These are phyloP conservation scores for Helianthus tuberosus DNA, from an alignment of 129 eudicot species.

Conservation along the genomic window DNA sequence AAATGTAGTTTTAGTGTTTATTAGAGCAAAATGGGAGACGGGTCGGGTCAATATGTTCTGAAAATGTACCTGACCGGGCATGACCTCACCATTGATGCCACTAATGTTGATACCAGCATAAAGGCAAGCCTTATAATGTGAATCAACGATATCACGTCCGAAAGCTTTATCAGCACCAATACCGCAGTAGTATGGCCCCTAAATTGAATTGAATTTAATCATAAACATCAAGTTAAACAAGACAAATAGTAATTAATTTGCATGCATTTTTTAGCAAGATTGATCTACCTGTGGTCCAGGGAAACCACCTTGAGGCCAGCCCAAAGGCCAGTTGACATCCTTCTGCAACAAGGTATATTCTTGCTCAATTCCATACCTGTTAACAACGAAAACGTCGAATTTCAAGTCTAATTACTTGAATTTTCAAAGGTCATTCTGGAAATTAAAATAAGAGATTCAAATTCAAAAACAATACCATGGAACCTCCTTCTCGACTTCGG, in stretches of 20 bases:
- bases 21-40: background rate
- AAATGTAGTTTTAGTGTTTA: background rate
- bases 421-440: background rate
- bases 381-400: background rate
- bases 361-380: slow-evolving; percentile 92
- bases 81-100: slow-evolving; percentile 95
- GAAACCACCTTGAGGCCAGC: slow-evolving; percentile 86
- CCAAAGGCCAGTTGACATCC: slow-evolving; percentile 78
- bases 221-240: background rate
- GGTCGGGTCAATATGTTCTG: background rate
- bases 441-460: background rate
- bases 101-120: slow-evolving; percentile 87
- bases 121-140: slow-evolving; percentile 89
- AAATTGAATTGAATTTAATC: background rate
- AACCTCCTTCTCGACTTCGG: slow-evolving; percentile 77
- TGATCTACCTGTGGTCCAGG: slow-evolving; percentile 82
- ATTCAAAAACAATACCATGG: slow-evolving; percentile 57
- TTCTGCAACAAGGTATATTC: slow-evolving; percentile 82
- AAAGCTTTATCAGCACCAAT: slow-evolving; percentile 90
- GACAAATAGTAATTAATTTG: background rate
- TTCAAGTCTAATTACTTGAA: background rate
- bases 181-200: slow-evolving; percentile 97
- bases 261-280: slow-evolving; percentile 2
- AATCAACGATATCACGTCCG: slow-evolving; percentile 88
- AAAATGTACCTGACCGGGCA: slow-evolving; percentile 93